Base-by-base conservation (phyloP, 257 asterid genomes). In the Dorcoceras hygrometricum region DNA sequence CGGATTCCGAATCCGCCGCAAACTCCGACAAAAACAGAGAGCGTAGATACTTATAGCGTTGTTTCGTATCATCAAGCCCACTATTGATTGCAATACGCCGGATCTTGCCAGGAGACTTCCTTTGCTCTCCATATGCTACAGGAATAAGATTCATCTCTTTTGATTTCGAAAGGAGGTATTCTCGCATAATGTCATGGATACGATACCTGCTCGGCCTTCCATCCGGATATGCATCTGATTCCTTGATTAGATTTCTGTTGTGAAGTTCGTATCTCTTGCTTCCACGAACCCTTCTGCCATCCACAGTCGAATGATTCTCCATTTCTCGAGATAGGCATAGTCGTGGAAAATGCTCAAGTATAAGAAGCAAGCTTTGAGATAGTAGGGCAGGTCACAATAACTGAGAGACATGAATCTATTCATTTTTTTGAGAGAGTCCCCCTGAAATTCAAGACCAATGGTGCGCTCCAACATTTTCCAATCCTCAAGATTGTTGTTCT, bases 401-500 rank as follows among this genome's bases (percentile, higher is more conserved):
- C 77, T 73, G 20, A 66, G 67, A 29, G 72, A 66, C 2, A 68
- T 18, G n/a, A 67, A 46, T 31, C 55, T 67, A 7, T 11, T 31
- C 18, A 73, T 3, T 36, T 60, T 53, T n/a, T 32, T 53, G 3
- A 7, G 36, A 39, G 22, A 28, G 25, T 65, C 65, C 28, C 50
- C 65, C 50, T 56, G 63, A 3, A 74, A 18, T 65, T 68, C 82
- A 54, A 43, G 53, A 19, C 71, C 70, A 58, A 75, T 62, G 50
- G 65, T 66, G 8, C 20, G 74, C 43, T 57, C 14, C 28, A 80
- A 65, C 60, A 28, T 69, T 67, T 23, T 22, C 82, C 79, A 76
- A 2, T 76, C 77, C 20, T 62, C 59, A 12, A 53, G 23, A 11
- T 59, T 34, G 3, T 31, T 31, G 1, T 63, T 36, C 51, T 76